Percentiles rank a stretch among this genome's conserved stretches.
Evolutionary conservation across 2,329 filamentous ascomycete genomes (phyloP).

Genomic region (Raffaelea deltoideospora): DNA sequence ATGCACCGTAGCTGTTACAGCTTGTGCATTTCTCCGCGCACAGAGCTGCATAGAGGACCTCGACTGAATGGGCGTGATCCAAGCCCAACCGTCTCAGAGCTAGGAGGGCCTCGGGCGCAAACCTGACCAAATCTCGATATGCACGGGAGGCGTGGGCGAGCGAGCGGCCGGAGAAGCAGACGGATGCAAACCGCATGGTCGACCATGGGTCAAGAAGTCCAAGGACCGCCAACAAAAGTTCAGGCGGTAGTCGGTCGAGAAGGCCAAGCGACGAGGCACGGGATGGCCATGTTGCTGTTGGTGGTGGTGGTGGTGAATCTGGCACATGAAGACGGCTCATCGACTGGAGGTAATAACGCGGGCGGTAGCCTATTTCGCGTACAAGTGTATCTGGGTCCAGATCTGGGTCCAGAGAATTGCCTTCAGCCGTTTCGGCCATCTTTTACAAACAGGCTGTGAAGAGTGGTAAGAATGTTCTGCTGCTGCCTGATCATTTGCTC

Average conservation of each 20-base stretch:
- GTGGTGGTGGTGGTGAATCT: too few relatives aligned
- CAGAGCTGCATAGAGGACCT: not conserved
- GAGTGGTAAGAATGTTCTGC: too few relatives aligned
- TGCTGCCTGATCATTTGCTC: too few relatives aligned
- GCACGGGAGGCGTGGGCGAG: not conserved
- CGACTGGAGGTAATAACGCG: not conserved
- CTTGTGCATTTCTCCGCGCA: not conserved
- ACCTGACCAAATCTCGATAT: not conserved
- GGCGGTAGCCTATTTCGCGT: not conserved
- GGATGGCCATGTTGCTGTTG: not conserved
- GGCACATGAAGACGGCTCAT: not conserved
- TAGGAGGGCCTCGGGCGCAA: not conserved
- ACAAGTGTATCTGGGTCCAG: too few relatives aligned
- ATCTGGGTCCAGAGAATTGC: not conserved
- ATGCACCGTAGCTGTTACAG: not conserved
- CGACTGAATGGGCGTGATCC: not conserved
- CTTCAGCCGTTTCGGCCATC: not conserved
- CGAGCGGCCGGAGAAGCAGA: not conserved
- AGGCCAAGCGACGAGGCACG: slow-evolving; percentile 1
- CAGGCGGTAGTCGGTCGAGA: not conserved
- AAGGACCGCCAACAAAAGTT: not conserved
- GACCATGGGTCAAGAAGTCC: not conserved
- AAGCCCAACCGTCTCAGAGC: not conserved
- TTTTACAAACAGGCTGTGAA: too few relatives aligned
- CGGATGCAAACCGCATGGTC: not conserved